Evolutionary conservation across 129 eudicot genomes (phyloP), one percentile per base, ranked within the genome.

Genomic region (Deinandra increscens): DNA sequence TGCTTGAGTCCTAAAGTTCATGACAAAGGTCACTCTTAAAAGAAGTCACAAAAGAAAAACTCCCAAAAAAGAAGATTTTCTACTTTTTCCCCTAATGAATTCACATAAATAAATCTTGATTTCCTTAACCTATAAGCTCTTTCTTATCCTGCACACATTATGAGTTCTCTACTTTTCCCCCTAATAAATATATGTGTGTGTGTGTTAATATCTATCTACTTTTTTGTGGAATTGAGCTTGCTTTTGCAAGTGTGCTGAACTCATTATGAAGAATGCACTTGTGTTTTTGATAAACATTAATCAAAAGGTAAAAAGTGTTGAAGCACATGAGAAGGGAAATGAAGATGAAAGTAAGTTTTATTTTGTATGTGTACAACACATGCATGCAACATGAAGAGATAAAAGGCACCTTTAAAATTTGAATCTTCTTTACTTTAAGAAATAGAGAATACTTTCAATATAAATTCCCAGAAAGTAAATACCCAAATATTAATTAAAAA

Each of bases 381-480:
- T 77, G 81, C 81, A 77, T 77, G 76, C 81, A 68, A 76, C 56
- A 46, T 59, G 63, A 76, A 69, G 75, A 69, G 69, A 61, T 70
- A 76, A 76, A 76, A 76, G 75, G 75, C 71, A 49, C 71, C 81
- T 76, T 76, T 76, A 76, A 76, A 20, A 39, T 75, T 68, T 76
- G 75, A 76, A 69, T 76, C 48, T 76, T 76, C 75, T 69, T 69
- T 69, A 61, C 81, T 60, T 76, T 69, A 69, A 70, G 69, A 69
- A 69, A 46, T 60, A 68, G 70, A 69, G 70, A 53, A 22, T 68
- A 69, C 33, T 65, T 49, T 75, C 88, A 86, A 89, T 79, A 90
- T 78, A 70, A 58, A 58, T 58, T 58, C 41, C 5, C 19, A 13
- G 29, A 56, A 58, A 4, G 41, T 31, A 63, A 36, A 59, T 75